Base-by-base conservation (phyloP, 768 basidiomycete species). In the Macrolepiota albuminosa region DNA sequence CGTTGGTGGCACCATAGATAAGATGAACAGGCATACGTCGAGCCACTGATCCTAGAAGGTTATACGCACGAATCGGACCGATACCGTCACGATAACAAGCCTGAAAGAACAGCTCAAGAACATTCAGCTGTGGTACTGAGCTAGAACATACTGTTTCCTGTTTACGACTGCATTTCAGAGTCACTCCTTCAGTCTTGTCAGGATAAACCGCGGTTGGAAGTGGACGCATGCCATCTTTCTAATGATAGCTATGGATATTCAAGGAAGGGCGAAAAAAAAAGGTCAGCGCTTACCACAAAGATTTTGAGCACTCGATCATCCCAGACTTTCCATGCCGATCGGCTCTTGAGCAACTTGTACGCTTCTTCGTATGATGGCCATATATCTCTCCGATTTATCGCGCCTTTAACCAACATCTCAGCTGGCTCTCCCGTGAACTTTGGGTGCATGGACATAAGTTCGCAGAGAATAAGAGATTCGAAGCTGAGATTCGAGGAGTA, bases 281-380 rank as follows among this genome's bases (percentile, higher is more conserved):
- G 21, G 10, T 26, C 6, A 21, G 5, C 7, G 69, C 76, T 42
- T 53, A 79, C 82, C 13, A 79, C 74, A 63, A 72, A 84, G 26
- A 72, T 64, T 50, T 71, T 69, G 49, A 84, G 66, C 5, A 81
- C 71, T 13, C 83, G 68, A 29, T 78, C 75, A 63, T 84, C 83
- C 83, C 83, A 85, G 0, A 63, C 58, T 66, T 77, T 75, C 73
- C 77, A 82, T 11, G 76, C 68, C 37, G 69, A 67, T 31, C 79
- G 68, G 8, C 69, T 60, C 57, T 75, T 76, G 56, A 84, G 62
- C 4, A 61, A 10, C 24, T 68, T 68, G 48, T 71, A 77, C 1
- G 83, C 84, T 36, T 80, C 81, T 59, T 79, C 79, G 13, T 65
- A 72, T n/a, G 76, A 80, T 0, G 78, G 66, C 84, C 84, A 86